These are phyloP conservation scores for Wickerhamiella azyma DNA, from an alignment of 805 yeast species.

Conservation along the genomic window DNA sequence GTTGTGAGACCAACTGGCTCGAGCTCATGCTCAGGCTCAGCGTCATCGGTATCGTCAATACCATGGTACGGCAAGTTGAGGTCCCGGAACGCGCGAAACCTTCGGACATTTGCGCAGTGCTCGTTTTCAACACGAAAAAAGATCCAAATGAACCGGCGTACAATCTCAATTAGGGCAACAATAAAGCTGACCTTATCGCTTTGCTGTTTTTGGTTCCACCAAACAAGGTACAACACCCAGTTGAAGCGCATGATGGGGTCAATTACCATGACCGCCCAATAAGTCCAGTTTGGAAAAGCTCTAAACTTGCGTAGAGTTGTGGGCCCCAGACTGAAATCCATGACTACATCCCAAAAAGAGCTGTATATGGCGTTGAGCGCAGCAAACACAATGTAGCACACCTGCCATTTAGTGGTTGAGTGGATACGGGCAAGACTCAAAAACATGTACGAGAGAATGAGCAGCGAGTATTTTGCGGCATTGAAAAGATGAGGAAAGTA, in stretches of 20 bases:
- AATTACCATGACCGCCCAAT: constrained; percentile 59
- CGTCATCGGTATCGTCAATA: constrained; percentile 14
- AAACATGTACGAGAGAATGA: constrained; percentile 54
- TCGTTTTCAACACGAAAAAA: constrained; percentile 92
- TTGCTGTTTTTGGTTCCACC: constrained; percentile 65
- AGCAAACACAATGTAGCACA: constrained; percentile 61
- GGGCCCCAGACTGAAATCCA: constrained; percentile 76
- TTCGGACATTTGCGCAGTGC: constrained; percentile 77
- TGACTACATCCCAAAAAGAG: constrained; percentile 74
- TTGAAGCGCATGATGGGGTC: constrained; percentile 72
- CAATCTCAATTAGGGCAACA: constrained; percentile 67
- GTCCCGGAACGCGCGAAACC: constrained; percentile 80
- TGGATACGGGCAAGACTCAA: constrained; percentile 70
- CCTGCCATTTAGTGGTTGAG: constrained; percentile 30
- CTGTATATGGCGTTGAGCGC: constrained; percentile 55
- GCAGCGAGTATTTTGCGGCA: constrained; percentile 57
- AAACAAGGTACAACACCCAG: constrained; percentile 83
- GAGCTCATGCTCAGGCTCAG: neutral
- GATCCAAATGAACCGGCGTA: constrained; percentile 81
- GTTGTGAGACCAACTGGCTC: neutral
- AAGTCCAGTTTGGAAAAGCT: constrained; percentile 42
- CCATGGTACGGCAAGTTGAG: constrained; percentile 68
- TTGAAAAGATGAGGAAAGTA: constrained; percentile 95
- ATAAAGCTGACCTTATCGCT: constrained; percentile 76
- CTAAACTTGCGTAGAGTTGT: constrained; percentile 11